A percentile compares a stretch with the other conserved stretches of the same genome.
phyloP scores from a whole-genome alignment of 2,329 filamentous ascomycete species.

The Setomelanomma holmii region DNA sequence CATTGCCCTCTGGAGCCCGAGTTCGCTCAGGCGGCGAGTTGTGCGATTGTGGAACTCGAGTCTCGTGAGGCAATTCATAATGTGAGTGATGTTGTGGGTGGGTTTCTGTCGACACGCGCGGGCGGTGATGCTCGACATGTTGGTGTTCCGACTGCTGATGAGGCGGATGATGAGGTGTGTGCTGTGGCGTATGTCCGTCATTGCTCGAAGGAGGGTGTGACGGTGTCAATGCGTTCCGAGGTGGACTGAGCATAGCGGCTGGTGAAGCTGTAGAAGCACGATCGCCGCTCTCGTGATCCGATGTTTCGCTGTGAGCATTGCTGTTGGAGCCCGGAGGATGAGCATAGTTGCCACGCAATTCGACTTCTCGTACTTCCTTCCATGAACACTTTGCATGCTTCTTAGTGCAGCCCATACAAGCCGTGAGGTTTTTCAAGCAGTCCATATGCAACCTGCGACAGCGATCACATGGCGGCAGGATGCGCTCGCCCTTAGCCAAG shows the following conservation, averaged over 20 bases:
- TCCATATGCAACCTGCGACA: conserved; percentile 81
- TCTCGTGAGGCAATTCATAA: conserved; percentile 23
- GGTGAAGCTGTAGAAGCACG: conserved; percentile 41
- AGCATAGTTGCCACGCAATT: conserved; percentile 54
- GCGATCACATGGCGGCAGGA: conserved; percentile 83
- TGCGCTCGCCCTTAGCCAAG: conserved; percentile 73
- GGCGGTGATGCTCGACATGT: neutral
- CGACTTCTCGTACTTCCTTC: conserved; percentile 79
- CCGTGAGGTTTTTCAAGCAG: conserved; percentile 84
- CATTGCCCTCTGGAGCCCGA: conserved; percentile 26
- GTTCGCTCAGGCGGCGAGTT: conserved; percentile 34
- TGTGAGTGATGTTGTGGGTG: conserved; percentile 5
- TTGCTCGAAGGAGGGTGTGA: conserved; percentile 20
- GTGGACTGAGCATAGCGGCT: conserved; percentile 32
- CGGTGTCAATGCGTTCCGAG: conserved; percentile 6
- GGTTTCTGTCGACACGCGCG: conserved; percentile 1
- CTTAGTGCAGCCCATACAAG: conserved; percentile 85
- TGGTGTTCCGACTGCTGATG: conserved; percentile 9
- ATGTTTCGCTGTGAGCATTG: conserved; percentile 42
- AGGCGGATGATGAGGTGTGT: conserved; percentile 11
- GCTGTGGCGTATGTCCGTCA: conserved; percentile 27
- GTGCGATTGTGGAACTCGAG: conserved; percentile 20
- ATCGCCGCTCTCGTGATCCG: conserved; percentile 36
- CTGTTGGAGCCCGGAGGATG: conserved; percentile 31
- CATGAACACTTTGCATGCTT: conserved; percentile 90